phyloP scores from a whole-genome alignment of 225 moss, liverwort and hornwort species.

The Polytrichum formosum region DNA sequence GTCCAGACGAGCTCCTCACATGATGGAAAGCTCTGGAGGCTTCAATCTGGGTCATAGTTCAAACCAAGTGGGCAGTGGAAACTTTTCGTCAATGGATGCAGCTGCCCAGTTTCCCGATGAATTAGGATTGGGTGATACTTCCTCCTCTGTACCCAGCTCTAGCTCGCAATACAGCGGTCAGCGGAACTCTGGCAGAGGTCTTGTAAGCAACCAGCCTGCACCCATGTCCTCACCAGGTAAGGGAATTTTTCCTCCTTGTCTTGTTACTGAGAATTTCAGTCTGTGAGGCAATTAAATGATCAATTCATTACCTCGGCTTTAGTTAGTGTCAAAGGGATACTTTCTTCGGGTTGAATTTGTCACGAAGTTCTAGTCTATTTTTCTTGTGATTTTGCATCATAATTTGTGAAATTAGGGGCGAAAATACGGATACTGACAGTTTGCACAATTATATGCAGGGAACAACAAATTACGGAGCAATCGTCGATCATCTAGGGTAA shows the following conservation, averaged over 20 bases:
- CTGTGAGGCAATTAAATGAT: too few relatives aligned
- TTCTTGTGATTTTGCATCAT: too few relatives aligned
- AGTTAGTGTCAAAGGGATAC: too few relatives aligned
- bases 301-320: too few relatives aligned
- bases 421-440: too few relatives aligned
- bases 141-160: conserved; percentile 63
- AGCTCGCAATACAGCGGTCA: conserved; percentile 62
- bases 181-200: conserved; percentile 61
- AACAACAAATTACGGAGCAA: conserved; percentile 75
- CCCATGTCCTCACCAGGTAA: conserved; percentile 43
- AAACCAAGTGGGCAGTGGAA: conserved; percentile 62
- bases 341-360: too few relatives aligned
- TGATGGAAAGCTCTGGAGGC: conserved; percentile 77
- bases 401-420: too few relatives aligned
- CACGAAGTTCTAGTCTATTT: too few relatives aligned
- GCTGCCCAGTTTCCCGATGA: conserved; percentile 99
- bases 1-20: conserved; percentile 72
- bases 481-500: conserved; percentile 77
- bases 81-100: conserved; percentile 78
- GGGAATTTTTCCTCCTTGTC: conserved; percentile 19
- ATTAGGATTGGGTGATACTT: conserved; percentile 93
- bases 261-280: too few relatives aligned
- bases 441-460: conserved; percentile 19
- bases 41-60: conserved; percentile 68
- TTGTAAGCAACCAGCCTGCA: conserved; percentile 48